Percentiles rank a stretch among this genome's conserved stretches.
Conservation (phyloP, 1,284 basidiomycete genomes). For the Naganishia sp. region DNA sequence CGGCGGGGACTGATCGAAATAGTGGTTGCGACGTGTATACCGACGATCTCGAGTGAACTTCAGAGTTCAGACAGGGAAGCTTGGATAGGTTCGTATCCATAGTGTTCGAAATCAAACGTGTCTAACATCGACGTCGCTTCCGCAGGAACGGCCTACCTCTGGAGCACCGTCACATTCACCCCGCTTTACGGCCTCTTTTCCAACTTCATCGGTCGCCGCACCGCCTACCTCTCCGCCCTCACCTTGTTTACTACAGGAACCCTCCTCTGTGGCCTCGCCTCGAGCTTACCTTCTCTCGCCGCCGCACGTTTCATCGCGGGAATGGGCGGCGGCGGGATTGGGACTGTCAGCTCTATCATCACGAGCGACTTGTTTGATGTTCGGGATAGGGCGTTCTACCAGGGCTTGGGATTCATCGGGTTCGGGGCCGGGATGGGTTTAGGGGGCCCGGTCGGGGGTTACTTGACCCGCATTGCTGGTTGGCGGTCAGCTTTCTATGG, state of each 20-base stretch:
- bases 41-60: conserved; percentile 41
- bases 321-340: conserved; percentile 42
- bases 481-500: conserved; percentile 54
- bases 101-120: background rate
- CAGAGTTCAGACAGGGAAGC: conserved; percentile 39
- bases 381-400: conserved; percentile 49
- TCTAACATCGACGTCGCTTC: background rate
- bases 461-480: conserved; percentile 49
- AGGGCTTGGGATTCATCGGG: conserved; percentile 45
- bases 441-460: conserved; percentile 53
- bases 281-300: conserved; percentile 31
- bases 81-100: conserved; percentile 37
- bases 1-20: background rate
- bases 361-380: conserved; percentile 50
- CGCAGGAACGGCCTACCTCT: conserved; percentile 40
- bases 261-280: conserved; percentile 35
- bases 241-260: conserved; percentile 41
- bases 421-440: conserved; percentile 49
- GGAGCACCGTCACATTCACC: conserved; percentile 41
- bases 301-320: conserved; percentile 41
- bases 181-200: conserved; percentile 41
- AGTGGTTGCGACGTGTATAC: conserved; percentile 43
- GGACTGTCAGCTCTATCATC: conserved; percentile 47
- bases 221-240: conserved; percentile 38
- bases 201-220: conserved; percentile 39